Evolutionary conservation across 2,329 filamentous ascomycete species (phyloP), one percentile per base, ranked within the genome.

Genomic region (Pseudogymnoascus destructans): DNA sequence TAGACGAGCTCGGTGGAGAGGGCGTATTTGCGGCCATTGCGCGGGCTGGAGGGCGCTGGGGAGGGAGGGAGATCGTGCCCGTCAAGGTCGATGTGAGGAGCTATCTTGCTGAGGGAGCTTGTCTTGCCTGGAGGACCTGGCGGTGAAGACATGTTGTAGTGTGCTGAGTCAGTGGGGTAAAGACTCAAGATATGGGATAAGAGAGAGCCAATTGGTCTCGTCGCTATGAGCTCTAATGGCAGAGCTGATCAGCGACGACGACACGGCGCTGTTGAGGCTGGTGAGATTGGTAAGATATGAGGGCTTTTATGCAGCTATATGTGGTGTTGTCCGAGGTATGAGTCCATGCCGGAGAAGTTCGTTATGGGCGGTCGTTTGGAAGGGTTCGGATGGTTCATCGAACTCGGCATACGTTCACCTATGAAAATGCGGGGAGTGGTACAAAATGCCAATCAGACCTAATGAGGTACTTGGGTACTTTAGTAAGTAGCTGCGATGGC

Each of bases 1-100:
- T 92, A 97, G 61, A 98, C 93, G 62, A 98, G 77, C 74, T 98
- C 93, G 3, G 93, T 98, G 59, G 92, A 92, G 61, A 98, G 81
- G 49, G 91, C 90, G 73, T 97, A 98, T 65, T 89, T 88, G 64
- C 86, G 83, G 63, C 89, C 90, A 69, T 85, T 87, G 69, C 85
- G 81, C 21, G 93, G 93, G 69, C 86, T 95, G 13, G 92, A 97
- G 2, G 92, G 90, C 21, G 93, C 89, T 1, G 93, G 93, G 6
- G 93, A 96, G 0, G 91, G 91, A 57, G 91, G 91, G 57, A 95
- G 77, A 67, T 91, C 77, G 73, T 95, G 87, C 40, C 89, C 89
- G 67, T 92, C 86, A 60, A 90, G 76, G 70, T 95, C 89, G 63
- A 91, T 76, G 64, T 82, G 78, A 42, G 65, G 49, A 17, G 69